Evolutionary conservation across 2,329 filamentous ascomycete genomes (phyloP).

Genomic region (Thyridium curvatum): DNA sequence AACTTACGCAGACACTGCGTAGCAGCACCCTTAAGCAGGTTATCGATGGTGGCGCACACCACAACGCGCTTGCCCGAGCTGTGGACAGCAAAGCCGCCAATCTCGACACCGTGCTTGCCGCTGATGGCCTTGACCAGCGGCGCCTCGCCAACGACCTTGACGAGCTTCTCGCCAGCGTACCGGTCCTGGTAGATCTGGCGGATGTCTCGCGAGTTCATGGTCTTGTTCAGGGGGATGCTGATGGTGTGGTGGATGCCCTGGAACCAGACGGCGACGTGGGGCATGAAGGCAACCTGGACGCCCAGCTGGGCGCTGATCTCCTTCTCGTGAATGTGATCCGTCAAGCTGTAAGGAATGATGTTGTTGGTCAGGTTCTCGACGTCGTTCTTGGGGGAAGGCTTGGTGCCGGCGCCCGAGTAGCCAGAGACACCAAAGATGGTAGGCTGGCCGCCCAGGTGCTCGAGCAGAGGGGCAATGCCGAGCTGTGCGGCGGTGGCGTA

Average conservation of each 20-base stretch:
- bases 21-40: constrained; percentile 85
- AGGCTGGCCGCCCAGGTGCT: constrained; percentile 69
- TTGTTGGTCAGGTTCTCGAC: constrained; percentile 77
- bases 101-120: constrained; percentile 82
- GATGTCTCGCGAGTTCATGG: constrained; percentile 87
- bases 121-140: constrained; percentile 81
- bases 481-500: constrained; percentile 92
- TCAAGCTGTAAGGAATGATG: constrained; percentile 84
- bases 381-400: constrained; percentile 91
- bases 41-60: constrained; percentile 91
- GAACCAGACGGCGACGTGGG: constrained; percentile 96
- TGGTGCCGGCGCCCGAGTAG: constrained; percentile 92
- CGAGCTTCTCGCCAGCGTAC: constrained; percentile 90
- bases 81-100: constrained; percentile 93
- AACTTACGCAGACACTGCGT: constrained; percentile 85
- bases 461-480: constrained; percentile 75
- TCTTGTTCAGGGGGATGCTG: constrained; percentile 77
- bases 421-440: constrained; percentile 87
- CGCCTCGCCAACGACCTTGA: constrained; percentile 85
- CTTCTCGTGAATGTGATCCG: constrained; percentile 89
- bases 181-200: constrained; percentile 92
- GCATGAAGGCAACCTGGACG: constrained; percentile 73
- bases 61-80: constrained; percentile 84
- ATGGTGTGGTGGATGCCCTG: constrained; percentile 91
- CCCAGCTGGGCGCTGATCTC: constrained; percentile 78